These are phyloP conservation scores for Botrytis hyacinthi DNA, from an alignment of 2,329 filamentous ascomycete genomes.

Conservation along the genomic window DNA sequence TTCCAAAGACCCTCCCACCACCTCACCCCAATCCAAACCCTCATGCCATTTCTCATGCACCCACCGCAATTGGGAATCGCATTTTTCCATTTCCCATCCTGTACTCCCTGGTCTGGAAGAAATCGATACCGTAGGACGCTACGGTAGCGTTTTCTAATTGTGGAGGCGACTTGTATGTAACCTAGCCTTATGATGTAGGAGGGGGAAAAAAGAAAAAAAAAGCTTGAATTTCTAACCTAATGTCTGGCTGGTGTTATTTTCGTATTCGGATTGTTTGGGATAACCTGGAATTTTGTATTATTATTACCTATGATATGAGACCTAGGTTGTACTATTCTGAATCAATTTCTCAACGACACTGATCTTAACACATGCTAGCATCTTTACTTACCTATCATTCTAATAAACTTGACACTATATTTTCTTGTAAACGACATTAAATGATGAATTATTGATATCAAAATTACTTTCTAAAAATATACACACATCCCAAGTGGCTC, in stretches of 20 bases:
- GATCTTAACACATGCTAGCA: neutral
- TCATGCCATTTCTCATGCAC: neutral
- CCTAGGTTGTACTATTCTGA: slow-evolving; percentile 11
- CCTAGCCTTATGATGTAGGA: too few relatives aligned
- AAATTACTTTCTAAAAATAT: neutral
- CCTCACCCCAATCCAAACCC: too few relatives aligned
- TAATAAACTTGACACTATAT: neutral
- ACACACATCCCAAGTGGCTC: neutral
- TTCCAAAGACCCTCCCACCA: too few relatives aligned
- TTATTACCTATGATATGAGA: neutral
- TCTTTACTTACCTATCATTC: neutral
- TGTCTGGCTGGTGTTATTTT: too few relatives aligned
- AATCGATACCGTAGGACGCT: neutral
- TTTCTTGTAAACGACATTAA: neutral
- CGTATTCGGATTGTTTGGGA: neutral
- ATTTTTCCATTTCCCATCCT: neutral
- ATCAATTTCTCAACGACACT: neutral
- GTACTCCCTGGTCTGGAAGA: neutral
- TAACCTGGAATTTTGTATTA: neutral
- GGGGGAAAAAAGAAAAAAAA: neutral
- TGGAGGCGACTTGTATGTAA: neutral
- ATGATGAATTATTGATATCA: slow-evolving; percentile 2
- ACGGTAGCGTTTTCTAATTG: too few relatives aligned
- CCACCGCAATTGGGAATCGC: too few relatives aligned
- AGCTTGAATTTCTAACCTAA: neutral